A percentile compares a stretch with the other conserved stretches of the same genome.
Conservation (phyloP, 345 rosid genomes). For the Acer saccharum region DNA sequence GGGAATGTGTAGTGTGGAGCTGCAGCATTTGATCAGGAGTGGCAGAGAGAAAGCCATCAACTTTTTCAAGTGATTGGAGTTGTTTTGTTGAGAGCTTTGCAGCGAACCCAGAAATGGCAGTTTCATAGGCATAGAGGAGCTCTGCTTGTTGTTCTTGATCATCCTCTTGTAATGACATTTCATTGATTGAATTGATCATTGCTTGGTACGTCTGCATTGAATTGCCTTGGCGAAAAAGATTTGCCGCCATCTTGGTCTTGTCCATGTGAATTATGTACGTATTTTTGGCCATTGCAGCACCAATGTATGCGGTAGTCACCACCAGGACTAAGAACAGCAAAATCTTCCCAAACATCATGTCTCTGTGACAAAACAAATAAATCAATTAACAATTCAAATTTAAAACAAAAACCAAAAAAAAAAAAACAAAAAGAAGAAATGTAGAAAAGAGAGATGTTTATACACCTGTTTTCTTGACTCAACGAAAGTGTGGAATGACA, state of each 20-base stretch:
- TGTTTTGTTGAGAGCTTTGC: constrained; percentile 57
- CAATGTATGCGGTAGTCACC: constrained; percentile 26
- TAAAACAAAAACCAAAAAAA: not conserved
- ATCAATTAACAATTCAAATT: not conserved
- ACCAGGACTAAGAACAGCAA: constrained; percentile 17
- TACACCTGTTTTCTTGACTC: too few species aligned
- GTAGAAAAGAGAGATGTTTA: not conserved
- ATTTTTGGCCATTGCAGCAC: constrained; percentile 34
- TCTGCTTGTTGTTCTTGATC: constrained; percentile 27
- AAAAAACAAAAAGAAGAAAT: not conserved
- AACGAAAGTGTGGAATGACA: too few species aligned
- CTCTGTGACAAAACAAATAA: not conserved
- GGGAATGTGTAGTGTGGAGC: constrained; percentile 67
- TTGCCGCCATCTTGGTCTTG: constrained; percentile 33
- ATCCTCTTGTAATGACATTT: constrained; percentile 28
- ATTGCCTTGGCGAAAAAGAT: constrained; percentile 2
- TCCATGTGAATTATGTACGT: constrained; percentile 64
- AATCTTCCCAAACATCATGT: too few species aligned
- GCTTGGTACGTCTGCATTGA: constrained; percentile 39
- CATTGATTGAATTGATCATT: constrained; percentile 34
- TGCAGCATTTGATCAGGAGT: constrained; percentile 54
- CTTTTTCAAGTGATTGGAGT: constrained; percentile 43
- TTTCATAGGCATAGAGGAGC: constrained; percentile 59
- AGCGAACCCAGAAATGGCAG: constrained; percentile 63
- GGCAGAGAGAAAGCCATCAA: constrained; percentile 57